phyloP scores from a whole-genome alignment of 345 rosid species.

The Rhodamnia rubescens region DNA sequence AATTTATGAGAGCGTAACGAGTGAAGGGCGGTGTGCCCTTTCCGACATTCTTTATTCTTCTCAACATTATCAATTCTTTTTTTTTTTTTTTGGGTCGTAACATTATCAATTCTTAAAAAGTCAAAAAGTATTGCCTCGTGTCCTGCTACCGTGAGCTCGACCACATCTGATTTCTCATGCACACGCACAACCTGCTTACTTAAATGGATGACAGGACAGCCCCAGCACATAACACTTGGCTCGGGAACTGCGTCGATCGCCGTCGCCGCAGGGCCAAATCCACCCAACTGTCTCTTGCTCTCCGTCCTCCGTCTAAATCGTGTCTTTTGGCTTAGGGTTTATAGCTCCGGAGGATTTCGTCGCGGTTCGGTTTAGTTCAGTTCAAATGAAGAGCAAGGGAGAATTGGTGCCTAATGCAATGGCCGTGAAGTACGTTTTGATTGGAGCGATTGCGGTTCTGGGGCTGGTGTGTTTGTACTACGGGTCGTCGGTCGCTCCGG shows the following conservation, averaged over 20 bases:
- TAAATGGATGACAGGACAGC: neutral
- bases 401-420: conserved; percentile 38
- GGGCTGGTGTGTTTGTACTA: conserved; percentile 67
- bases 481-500: conserved; percentile 71
- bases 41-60: neutral
- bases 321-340: neutral
- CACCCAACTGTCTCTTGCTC: neutral
- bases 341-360: neutral
- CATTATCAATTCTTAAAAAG: neutral
- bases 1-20: neutral
- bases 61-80: neutral
- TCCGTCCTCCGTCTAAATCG: neutral
- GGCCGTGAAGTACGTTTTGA: conserved; percentile 31
- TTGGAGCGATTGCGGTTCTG: conserved; percentile 47
- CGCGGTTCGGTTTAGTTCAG: neutral
- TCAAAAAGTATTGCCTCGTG: neutral
- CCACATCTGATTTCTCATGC: neutral
- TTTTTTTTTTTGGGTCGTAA: no score
- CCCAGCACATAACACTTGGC: neutral
- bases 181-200: neutral
- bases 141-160: neutral
- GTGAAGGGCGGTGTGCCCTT: neutral
- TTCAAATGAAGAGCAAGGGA: conserved; percentile 42
- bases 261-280: neutral
- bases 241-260: neutral